Conservation (phyloP, 768 basidiomycete genomes). For the Mycena vitilis region DNA sequence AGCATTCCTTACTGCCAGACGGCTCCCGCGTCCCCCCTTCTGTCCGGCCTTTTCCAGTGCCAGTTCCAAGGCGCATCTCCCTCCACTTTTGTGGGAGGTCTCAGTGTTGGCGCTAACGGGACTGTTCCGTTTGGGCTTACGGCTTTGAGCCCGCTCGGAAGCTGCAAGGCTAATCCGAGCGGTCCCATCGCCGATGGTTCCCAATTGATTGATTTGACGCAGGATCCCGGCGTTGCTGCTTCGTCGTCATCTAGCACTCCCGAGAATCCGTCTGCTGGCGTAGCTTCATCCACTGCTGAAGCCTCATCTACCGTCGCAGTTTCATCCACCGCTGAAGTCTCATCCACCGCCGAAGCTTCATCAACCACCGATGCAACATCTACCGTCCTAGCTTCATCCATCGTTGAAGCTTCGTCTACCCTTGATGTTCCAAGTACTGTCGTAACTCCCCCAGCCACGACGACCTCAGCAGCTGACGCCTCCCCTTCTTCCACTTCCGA, state of each 20-base stretch:
- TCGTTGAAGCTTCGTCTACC: not conserved
- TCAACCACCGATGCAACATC: not conserved
- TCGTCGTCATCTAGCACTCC: not conserved
- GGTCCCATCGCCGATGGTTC: constrained; percentile 63
- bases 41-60: constrained; percentile 69
- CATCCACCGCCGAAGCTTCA: not conserved
- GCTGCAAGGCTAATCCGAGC: constrained; percentile 60
- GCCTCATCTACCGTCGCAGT: not conserved
- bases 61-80: constrained; percentile 63
- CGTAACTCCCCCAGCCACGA: constrained; percentile 8
- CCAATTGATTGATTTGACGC: constrained; percentile 52
- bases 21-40: constrained; percentile 63
- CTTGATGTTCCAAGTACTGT: not conserved
- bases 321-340: too few species aligned
- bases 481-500: constrained; percentile 29
- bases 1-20: constrained; percentile 65
- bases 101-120: constrained; percentile 55
- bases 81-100: constrained; percentile 57
- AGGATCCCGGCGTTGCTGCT: constrained; percentile 47
- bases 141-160: constrained; percentile 57
- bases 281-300: not conserved
- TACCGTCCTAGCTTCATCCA: not conserved
- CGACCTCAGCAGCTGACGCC: constrained; percentile 9
- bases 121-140: constrained; percentile 65
- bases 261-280: not conserved